Conservation (phyloP, 768 basidiomycete genomes). For the Auriscalpium vulgare region DNA sequence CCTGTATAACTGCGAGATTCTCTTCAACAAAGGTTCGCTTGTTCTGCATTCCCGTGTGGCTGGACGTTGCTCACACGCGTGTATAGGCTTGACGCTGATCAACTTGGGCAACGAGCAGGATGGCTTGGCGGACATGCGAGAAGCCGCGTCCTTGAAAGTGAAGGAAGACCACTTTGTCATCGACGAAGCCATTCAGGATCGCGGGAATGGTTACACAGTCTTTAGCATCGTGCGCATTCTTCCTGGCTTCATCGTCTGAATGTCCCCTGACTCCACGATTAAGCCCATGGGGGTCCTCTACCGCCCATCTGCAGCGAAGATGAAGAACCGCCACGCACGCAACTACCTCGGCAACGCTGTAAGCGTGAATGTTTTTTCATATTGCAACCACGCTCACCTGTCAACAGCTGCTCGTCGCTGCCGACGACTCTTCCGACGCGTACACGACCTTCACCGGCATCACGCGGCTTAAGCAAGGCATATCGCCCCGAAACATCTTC, state of each 20-base stretch:
- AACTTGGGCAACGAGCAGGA: conserved; percentile 58
- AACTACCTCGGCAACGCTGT: conserved; percentile 93
- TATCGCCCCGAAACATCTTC: conserved; percentile 53
- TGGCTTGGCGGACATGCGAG: conserved; percentile 63
- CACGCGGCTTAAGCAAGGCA: conserved; percentile 63
- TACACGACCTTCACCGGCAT: conserved; percentile 78
- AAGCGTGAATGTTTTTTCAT: conserved; percentile 18
- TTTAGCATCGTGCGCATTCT: conserved; percentile 74
- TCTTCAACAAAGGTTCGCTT: conserved; percentile 70
- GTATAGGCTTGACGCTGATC: conserved; percentile 47
- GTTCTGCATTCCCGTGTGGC: neutral
- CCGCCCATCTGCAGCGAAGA: conserved; percentile 81
- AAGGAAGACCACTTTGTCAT: conserved; percentile 85
- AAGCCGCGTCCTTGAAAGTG: conserved; percentile 62
- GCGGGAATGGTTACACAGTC: conserved; percentile 83
- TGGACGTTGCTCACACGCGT: no score
- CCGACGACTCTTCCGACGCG: conserved; percentile 65
- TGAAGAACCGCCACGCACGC: conserved; percentile 77
- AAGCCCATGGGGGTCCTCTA: conserved; percentile 88
- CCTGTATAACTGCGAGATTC: conserved; percentile 79
- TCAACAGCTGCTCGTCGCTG: conserved; percentile 74
- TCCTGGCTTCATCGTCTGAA: no score
- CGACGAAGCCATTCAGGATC: conserved; percentile 79
- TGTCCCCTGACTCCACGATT: neutral
- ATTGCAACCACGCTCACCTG: neutral